Base-by-base conservation (phyloP, 805 yeast species). In the Ogataea corticis region DNA sequence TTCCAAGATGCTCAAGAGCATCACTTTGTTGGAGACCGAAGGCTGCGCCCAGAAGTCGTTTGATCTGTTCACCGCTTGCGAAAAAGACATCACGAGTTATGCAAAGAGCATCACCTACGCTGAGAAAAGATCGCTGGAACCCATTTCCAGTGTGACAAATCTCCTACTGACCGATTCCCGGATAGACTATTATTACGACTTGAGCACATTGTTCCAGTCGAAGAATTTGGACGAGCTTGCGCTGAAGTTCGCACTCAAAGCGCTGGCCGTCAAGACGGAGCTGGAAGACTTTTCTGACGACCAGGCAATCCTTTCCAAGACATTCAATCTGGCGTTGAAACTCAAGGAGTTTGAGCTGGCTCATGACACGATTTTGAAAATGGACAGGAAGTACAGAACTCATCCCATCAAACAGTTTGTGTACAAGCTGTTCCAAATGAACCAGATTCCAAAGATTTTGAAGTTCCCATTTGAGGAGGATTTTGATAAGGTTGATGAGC, bases 391-490 rank as follows among this genome's bases (percentile, higher is more conserved):
- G 13, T 56, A 55, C 33, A 56, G 62, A 43, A 43, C 45, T 14
- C 46, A 45, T 11, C 60, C 65, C 9, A 54, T 65, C 30, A 59
- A 59, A 30, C 62, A 60, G 42, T 68, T 77, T 44, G 59, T 77
- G 12, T 59, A 63, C 39, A 63, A 63, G 35, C 52, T 76, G 34
- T 68, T 72, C 49, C 68, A 68, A 15, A 56, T 57, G 9, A 73
- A 75, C 39, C 64, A 68, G 10, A 68, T 75, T 6, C 59, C 67
- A 29, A 59, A 57, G 36, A 56, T 82, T 30, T 59, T 70, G 15
- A 63, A 67, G 15, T 72, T 69, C 45, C 73, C 76, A 33, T 75
- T 78, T 45, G 54, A 66, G 7, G 76, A 70, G 17, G 70, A 77
- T 44, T 65, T 69, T 3, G 66, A 67, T 12, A 44, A 53, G 6